Conservation (phyloP, 2,329 filamentous ascomycete species). For the Colletotrichum nymphaeae region DNA sequence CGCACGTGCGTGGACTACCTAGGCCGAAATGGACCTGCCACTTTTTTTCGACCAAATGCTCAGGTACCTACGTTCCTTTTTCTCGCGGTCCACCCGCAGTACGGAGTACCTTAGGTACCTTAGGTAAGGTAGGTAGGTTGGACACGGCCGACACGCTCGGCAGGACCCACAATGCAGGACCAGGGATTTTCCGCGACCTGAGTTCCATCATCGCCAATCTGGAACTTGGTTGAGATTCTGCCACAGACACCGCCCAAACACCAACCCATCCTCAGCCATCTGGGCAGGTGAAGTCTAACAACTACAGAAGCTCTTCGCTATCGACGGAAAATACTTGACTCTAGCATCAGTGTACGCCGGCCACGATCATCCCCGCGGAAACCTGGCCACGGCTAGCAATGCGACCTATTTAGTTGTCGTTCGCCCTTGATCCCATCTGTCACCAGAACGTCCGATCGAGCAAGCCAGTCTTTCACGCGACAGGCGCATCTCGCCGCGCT, state of each 20-base stretch:
- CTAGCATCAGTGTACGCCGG: not conserved
- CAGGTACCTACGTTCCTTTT: constrained; percentile 10
- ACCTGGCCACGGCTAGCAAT: constrained; percentile 15
- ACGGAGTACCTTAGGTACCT: not conserved
- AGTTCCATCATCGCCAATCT: constrained; percentile 14
- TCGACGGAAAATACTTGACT: not conserved
- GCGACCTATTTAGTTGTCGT: constrained; percentile 1
- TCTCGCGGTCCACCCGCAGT: not conserved
- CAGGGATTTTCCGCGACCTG: constrained; percentile 31
- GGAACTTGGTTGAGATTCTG: constrained; percentile 19
- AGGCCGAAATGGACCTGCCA: not conserved
- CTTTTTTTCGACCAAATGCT: not conserved
- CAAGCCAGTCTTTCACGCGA: constrained; percentile 11
- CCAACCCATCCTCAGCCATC: constrained; percentile 6
- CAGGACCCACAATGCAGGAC: constrained; percentile 8
- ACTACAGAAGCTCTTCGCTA: not conserved
- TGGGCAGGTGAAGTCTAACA: constrained; percentile 3
- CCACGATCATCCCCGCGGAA: not conserved
- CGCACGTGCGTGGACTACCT: constrained; percentile 16
- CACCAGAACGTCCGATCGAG: constrained; percentile 8
- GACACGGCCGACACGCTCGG: not conserved
- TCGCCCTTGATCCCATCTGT: not conserved
- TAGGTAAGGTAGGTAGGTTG: not conserved
- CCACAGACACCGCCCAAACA: constrained; percentile 23
- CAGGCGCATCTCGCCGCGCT: constrained; percentile 21